Conservation (phyloP, 176 grass and related monocot species). For the Eleusine coracana region DNA sequence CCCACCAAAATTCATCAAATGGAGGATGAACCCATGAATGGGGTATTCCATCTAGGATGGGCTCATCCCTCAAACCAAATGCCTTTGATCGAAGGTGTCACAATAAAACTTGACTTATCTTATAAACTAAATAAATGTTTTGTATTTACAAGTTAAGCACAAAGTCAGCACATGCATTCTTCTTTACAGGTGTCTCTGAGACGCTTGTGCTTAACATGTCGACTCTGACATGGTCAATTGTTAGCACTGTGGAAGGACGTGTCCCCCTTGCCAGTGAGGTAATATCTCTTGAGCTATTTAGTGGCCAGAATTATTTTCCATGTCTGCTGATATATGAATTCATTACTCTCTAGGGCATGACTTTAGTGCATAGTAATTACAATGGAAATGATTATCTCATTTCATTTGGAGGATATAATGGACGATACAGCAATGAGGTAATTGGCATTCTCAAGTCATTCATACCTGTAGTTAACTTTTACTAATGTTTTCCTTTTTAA, state of each 20-base stretch:
- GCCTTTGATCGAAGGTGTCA: not conserved
- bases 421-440: conserved; percentile 93
- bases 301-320: conserved; percentile 37
- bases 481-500: conserved; percentile 12
- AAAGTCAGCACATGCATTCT: conserved; percentile 19
- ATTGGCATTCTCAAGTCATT: conserved; percentile 33
- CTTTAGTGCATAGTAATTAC: conserved; percentile 72
- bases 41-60: not conserved
- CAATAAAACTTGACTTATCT: conserved; percentile 14
- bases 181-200: conserved; percentile 82
- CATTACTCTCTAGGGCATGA: conserved; percentile 73
- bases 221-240: conserved; percentile 89
- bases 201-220: conserved; percentile 96
- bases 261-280: conserved; percentile 97
- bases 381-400: conserved; percentile 90
- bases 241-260: conserved; percentile 85
- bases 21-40: not conserved
- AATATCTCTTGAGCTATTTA: conserved; percentile 45
- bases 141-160: conserved; percentile 17
- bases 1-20: not conserved
- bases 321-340: conserved; percentile 42
- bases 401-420: conserved; percentile 99
- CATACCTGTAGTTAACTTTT: conserved; percentile 23
- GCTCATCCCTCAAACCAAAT: not conserved
- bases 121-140: conserved; percentile 20